phyloP scores from a whole-genome alignment of 768 basidiomycete genomes.

The Hebeloma cylindrosporum region DNA sequence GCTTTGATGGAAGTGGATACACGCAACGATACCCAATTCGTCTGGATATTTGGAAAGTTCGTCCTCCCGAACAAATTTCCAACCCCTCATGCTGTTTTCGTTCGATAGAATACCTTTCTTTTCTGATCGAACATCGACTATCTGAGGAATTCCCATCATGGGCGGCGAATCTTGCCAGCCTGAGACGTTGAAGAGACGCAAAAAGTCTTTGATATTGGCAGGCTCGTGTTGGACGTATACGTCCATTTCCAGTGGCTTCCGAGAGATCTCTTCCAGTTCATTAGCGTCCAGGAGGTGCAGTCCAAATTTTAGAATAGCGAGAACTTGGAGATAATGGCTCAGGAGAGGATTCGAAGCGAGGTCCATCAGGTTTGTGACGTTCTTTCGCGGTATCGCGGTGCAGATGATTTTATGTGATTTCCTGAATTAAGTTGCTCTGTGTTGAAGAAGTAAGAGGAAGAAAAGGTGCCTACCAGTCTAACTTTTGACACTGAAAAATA shows the following conservation, averaged over 20 bases:
- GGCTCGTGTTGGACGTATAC: not conserved
- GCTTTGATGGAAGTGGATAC: no score
- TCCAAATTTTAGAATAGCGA: not conserved
- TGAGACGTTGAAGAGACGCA: not conserved
- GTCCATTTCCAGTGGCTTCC: not conserved
- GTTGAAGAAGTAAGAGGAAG: no score
- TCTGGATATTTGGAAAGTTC: no score
- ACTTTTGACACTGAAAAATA: not conserved
- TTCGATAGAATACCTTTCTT: no score
- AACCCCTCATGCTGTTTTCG: no score
- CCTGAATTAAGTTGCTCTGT: no score
- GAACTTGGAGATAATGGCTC: not conserved
- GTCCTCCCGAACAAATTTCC: no score
- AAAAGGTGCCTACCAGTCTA: not conserved
- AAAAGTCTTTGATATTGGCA: not conserved
- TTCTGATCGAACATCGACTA: no score
- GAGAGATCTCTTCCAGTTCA: not conserved
- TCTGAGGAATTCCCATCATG: no score
- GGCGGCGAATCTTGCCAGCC: no score
- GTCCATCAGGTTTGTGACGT: not conserved
- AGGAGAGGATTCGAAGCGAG: not conserved
- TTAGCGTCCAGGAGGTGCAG: not conserved
- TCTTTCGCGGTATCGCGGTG: not conserved
- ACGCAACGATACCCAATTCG: no score
- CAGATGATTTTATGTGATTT: no score